Conservation (phyloP, 768 basidiomycete genomes). For the Collybiopsis luxurians region DNA sequence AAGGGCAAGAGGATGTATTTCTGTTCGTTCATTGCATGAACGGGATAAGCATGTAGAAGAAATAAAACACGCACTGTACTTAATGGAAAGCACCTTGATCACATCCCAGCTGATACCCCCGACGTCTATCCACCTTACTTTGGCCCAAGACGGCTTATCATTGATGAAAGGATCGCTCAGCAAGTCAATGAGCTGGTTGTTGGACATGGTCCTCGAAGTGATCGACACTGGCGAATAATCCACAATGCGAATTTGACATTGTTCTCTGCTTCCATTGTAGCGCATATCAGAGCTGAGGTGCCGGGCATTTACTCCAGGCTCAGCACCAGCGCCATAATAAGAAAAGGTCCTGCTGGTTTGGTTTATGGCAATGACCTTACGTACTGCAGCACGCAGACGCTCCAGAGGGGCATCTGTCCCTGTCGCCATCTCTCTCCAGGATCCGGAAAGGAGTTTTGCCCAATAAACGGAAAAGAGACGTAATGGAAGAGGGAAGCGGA, state of each 20-base stretch:
- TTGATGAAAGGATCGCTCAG: constrained; percentile 31
- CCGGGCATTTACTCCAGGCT: constrained; percentile 60
- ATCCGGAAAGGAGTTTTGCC: no score
- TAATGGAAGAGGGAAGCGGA: no score
- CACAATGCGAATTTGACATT: constrained; percentile 56
- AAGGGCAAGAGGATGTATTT: constrained; percentile 48
- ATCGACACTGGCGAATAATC: constrained; percentile 54
- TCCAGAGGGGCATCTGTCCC: constrained; percentile 23
- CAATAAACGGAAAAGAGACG: no score
- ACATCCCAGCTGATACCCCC: constrained; percentile 64
- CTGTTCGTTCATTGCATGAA: constrained; percentile 16
- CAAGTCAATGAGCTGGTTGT: constrained; percentile 46
- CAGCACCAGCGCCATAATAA: constrained; percentile 47
- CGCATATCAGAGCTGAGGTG: constrained; percentile 40
- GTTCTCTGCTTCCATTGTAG: constrained; percentile 51
- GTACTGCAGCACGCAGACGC: constrained; percentile 37
- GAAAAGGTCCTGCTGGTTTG: constrained; percentile 29
- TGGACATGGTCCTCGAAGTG: constrained; percentile 44
- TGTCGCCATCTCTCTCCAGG: neutral
- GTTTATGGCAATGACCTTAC: constrained; percentile 43
- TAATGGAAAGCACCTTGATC: constrained; percentile 54
- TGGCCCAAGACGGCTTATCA: constrained; percentile 37
- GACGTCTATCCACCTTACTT: constrained; percentile 65
- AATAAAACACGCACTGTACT: constrained; percentile 42
- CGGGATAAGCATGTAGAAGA: neutral